Percentiles rank a stretch among this genome's conserved stretches.
These are phyloP conservation scores for Penicillium fimorum DNA, from an alignment of 495 filamentous ascomycete genomes.

Conservation along the genomic window DNA sequence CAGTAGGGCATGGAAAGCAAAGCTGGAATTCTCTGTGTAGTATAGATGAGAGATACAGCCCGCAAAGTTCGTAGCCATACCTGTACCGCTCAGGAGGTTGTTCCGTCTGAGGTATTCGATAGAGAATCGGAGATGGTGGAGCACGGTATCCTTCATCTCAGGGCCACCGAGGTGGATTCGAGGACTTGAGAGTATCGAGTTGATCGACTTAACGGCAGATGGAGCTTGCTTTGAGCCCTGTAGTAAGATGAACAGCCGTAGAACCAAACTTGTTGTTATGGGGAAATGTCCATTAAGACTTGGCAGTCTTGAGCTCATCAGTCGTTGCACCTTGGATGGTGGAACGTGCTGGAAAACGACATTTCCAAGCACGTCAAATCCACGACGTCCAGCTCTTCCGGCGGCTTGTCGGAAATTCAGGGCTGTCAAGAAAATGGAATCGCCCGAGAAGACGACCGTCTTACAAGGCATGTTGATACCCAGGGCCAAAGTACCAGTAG, in stretches of 20 bases:
- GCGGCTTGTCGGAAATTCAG: constrained; percentile 74
- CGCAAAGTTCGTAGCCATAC: constrained; percentile 68
- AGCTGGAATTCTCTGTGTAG: constrained; percentile 68
- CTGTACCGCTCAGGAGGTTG: constrained; percentile 55
- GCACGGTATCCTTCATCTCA: constrained; percentile 59
- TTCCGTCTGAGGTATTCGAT: constrained; percentile 76
- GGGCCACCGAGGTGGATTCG: constrained; percentile 66
- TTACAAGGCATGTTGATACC: constrained; percentile 88
- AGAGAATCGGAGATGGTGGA: constrained; percentile 75
- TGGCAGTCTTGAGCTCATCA: constrained; percentile 69
- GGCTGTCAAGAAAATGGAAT: constrained; percentile 68
- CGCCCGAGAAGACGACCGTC: constrained; percentile 73
- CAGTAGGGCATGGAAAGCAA: constrained; percentile 72
- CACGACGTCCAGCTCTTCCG: constrained; percentile 74
- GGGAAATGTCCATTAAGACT: constrained; percentile 77
- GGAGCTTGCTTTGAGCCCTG: constrained; percentile 59
- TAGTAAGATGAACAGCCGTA: constrained; percentile 65
- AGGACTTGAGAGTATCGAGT: constrained; percentile 65
- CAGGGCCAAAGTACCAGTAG: constrained; percentile 71
- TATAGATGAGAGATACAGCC: constrained; percentile 66
- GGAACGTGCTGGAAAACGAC: constrained; percentile 69
- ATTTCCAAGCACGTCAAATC: constrained; percentile 78
- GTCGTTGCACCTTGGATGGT: constrained; percentile 52
- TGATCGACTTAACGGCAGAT: constrained; percentile 60
- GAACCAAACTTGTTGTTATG: constrained; percentile 67